These are phyloP conservation scores for Amniculicola lignicola DNA, from an alignment of 495 filamentous ascomycete genomes.

Conservation along the genomic window DNA sequence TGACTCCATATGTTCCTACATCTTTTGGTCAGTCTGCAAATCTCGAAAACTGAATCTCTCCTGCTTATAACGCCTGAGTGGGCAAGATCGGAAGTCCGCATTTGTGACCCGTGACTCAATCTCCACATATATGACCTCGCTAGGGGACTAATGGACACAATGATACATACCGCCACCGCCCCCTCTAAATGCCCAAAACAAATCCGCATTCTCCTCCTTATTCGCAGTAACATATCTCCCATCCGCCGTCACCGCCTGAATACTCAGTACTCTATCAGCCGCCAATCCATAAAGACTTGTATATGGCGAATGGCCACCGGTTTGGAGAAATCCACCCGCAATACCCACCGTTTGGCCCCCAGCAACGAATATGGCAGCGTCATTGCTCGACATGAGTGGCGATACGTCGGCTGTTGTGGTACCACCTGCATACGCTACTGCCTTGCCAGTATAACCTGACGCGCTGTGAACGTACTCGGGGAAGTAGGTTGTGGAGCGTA, in stretches of 20 bases:
- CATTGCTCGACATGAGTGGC: neutral
- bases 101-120: too few relatives aligned
- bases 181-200: slow-evolving; percentile 30
- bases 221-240: slow-evolving; percentile 19
- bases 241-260: slow-evolving; percentile 18
- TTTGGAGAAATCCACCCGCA: slow-evolving; percentile 25
- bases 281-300: slow-evolving; percentile 26
- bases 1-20: slow-evolving; percentile 23
- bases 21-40: neutral
- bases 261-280: slow-evolving; percentile 17
- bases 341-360: slow-evolving; percentile 22
- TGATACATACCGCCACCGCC: slow-evolving; percentile 24
- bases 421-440: slow-evolving; percentile 21
- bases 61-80: neutral
- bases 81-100: neutral
- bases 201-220: slow-evolving; percentile 12
- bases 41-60: neutral
- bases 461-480: slow-evolving; percentile 30
- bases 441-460: slow-evolving; percentile 16
- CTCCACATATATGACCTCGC: too few relatives aligned
- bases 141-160: too few relatives aligned
- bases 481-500: slow-evolving; percentile 49
- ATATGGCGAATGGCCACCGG: slow-evolving; percentile 21
- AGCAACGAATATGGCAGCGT: slow-evolving; percentile 13
- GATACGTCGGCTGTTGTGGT: slow-evolving; percentile 6